Percentiles rank a stretch among this genome's conserved stretches.
Conservation (phyloP, 2,329 filamentous ascomycete genomes). For the Verticillium isaacii region DNA sequence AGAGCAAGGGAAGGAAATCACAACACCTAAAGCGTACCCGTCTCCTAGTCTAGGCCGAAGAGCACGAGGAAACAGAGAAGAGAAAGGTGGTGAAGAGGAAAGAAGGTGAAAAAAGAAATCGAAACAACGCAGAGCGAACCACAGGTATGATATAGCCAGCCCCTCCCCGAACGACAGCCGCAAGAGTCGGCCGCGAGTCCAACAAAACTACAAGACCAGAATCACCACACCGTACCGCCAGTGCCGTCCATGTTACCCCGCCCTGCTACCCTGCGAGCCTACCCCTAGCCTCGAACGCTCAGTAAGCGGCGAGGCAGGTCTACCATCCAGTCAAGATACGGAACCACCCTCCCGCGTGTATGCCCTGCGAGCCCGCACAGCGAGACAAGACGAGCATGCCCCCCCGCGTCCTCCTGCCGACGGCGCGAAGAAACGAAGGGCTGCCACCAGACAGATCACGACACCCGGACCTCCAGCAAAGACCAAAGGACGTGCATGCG, state of each 20-base stretch:
- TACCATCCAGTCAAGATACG: neutral
- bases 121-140: neutral
- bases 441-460: constrained; percentile 6
- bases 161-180: neutral
- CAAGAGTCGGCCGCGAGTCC: neutral
- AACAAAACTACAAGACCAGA: neutral
- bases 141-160: neutral
- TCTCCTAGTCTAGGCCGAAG: neutral
- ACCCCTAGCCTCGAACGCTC: neutral
- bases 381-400: constrained; percentile 6
- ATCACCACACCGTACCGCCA: neutral
- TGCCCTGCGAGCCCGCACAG: neutral
- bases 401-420: constrained; percentile 8
- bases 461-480: constrained; percentile 7
- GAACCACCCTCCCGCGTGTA: neutral
- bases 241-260: neutral
- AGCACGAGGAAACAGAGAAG: neutral
- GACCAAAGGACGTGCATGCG: constrained; percentile 7
- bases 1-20: neutral
- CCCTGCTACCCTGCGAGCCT: neutral
- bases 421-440: constrained; percentile 6
- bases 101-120: neutral
- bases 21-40: neutral
- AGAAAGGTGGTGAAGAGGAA: neutral
- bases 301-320: neutral